These are phyloP conservation scores for Rosa rugosa DNA, from an alignment of 306 rosid genomes.

Conservation along the genomic window DNA sequence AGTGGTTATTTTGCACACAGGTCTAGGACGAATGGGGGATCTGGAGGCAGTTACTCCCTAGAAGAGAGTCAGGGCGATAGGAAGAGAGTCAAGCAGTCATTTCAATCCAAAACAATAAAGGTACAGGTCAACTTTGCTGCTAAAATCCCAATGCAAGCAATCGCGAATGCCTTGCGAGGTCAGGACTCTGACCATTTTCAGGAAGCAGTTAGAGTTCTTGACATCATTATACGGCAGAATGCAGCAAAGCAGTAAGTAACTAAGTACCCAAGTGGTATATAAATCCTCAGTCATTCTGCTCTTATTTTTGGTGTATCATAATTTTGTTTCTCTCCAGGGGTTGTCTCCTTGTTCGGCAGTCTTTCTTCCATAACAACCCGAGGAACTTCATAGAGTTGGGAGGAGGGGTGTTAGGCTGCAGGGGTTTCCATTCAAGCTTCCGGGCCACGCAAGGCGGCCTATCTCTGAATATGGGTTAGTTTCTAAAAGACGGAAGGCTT, in stretches of 20 bases:
- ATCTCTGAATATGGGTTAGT: slow-evolving; percentile 33
- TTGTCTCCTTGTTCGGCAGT: slow-evolving; percentile 47
- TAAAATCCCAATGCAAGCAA: slow-evolving; percentile 39
- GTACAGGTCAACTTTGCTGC: slow-evolving; percentile 33
- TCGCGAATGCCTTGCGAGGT: slow-evolving; percentile 35
- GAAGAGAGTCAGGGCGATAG: background rate
- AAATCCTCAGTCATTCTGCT: too few species aligned
- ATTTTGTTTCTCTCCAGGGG: slow-evolving; percentile 16
- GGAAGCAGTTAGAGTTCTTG: slow-evolving; percentile 38
- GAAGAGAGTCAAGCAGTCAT: slow-evolving; percentile 24
- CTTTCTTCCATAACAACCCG: slow-evolving; percentile 43
- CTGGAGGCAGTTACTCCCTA: background rate
- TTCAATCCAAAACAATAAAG: slow-evolving; percentile 28
- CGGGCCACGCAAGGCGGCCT: slow-evolving; percentile 47
- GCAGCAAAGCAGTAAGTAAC: slow-evolving; percentile 31
- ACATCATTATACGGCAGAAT: slow-evolving; percentile 40
- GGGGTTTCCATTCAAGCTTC: slow-evolving; percentile 57
- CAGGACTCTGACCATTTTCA: slow-evolving; percentile 34
- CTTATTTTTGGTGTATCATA: too few species aligned
- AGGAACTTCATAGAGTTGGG: slow-evolving; percentile 32
- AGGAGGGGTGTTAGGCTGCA: slow-evolving; percentile 43
- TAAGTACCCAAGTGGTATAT: too few species aligned
- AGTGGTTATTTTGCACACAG: background rate
- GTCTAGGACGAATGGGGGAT: slow-evolving; percentile 22
- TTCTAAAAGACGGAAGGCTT: too few species aligned